Evolutionary conservation across 225 moss, liverwort and hornwort species (phyloP).

Genomic region (Neckera pumila): DNA sequence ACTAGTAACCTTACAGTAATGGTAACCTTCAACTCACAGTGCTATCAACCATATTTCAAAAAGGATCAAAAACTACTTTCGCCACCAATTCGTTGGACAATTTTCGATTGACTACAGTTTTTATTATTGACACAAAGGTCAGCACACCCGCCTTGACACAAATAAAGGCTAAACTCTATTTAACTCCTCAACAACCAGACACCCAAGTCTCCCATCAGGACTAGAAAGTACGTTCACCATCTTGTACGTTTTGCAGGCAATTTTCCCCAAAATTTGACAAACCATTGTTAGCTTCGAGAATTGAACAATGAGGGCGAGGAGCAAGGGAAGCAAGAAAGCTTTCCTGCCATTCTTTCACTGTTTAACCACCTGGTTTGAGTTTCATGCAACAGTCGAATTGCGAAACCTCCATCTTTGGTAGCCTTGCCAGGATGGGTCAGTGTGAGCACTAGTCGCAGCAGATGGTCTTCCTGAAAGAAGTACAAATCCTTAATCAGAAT

Average conservation of each 20-base stretch:
- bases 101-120: background rate
- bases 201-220: background rate
- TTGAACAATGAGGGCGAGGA: background rate
- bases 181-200: background rate
- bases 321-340: background rate
- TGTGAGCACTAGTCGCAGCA: background rate
- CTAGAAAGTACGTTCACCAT: background rate
- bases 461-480: conserved; percentile 26
- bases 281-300: background rate
- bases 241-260: background rate
- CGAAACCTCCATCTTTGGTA: conserved; percentile 44
- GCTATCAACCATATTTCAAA: no score
- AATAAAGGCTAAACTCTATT: background rate
- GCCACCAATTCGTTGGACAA: background rate
- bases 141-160: background rate
- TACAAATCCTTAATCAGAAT: background rate
- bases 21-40: background rate
- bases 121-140: background rate
- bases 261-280: background rate
- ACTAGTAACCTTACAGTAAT: background rate
- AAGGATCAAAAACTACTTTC: background rate
- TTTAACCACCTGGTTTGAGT: background rate
- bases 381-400: conserved; percentile 12
- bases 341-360: background rate
- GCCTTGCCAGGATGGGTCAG: conserved; percentile 53